phyloP scores from a whole-genome alignment of 208 protist species.

The Acanthamoeba sp. region DNA sequence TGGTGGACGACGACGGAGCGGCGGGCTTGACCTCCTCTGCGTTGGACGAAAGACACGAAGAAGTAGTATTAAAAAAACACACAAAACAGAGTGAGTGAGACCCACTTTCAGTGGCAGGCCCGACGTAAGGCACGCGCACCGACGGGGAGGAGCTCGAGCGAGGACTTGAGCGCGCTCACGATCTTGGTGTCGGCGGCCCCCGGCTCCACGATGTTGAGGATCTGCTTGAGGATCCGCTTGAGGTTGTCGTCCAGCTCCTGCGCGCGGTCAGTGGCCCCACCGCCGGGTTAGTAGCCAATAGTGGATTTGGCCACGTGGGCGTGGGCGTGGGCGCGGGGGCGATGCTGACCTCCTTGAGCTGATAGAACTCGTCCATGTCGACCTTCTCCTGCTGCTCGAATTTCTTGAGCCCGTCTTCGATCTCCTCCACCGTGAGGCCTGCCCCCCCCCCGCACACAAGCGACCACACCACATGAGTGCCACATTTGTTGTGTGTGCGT shows the following conservation, averaged over 20 bases:
- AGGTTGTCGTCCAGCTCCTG: constrained; percentile 14
- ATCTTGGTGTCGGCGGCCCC: background rate
- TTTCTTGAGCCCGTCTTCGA: constrained; percentile 69
- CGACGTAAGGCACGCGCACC: background rate
- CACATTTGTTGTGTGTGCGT: too few relatives aligned
- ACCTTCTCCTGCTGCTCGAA: constrained; percentile 61
- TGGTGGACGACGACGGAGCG: background rate
- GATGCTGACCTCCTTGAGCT: constrained; percentile 53
- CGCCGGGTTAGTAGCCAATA: too few relatives aligned
- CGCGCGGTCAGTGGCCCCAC: too few relatives aligned
- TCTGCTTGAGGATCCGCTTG: background rate
- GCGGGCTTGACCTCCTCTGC: background rate
- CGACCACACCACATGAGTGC: too few relatives aligned
- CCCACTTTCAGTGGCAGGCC: too few relatives aligned
- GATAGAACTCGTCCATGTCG: constrained; percentile 70
- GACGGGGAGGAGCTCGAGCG: background rate
- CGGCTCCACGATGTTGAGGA: background rate
- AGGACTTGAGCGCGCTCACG: background rate
- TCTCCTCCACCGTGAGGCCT: constrained; percentile 53
- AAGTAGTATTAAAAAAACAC: too few relatives aligned
- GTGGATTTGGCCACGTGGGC: background rate
- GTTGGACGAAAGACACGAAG: too few relatives aligned
- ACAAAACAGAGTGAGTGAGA: too few relatives aligned
- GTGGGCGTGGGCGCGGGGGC: too few relatives aligned
- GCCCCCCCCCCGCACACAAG: too few relatives aligned